These are phyloP conservation scores for Hanseniaspora uvarum DNA, from an alignment of 1,139 yeast species.

Conservation along the genomic window DNA sequence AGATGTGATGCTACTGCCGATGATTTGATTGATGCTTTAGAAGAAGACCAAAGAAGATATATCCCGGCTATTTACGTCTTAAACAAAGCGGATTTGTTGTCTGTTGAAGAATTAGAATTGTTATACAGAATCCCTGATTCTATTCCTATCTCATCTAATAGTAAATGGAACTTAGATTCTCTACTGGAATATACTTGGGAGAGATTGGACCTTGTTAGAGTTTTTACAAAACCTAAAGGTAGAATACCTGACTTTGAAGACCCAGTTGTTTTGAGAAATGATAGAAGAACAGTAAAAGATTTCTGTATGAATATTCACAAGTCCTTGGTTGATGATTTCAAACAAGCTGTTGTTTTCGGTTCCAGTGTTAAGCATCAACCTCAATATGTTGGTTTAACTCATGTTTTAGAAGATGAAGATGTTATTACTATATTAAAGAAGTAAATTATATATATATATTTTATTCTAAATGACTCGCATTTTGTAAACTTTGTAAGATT, in stretches of 20 bases:
- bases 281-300: slow-evolving; percentile 79
- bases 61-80: slow-evolving; percentile 90
- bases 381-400: slow-evolving; percentile 84
- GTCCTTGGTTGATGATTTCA: slow-evolving; percentile 83
- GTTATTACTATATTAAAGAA: slow-evolving; percentile 90
- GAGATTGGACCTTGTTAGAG: slow-evolving; percentile 76
- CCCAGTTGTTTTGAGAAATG: slow-evolving; percentile 82
- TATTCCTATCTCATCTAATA: slow-evolving; percentile 88
- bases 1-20: slow-evolving; percentile 97
- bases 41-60: slow-evolving; percentile 78
- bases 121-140: slow-evolving; percentile 89
- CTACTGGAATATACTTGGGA: slow-evolving; percentile 92
- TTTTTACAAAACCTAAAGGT: slow-evolving; percentile 95
- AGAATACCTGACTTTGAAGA: slow-evolving; percentile 83
- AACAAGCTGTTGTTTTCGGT: slow-evolving; percentile 84
- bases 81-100: slow-evolving; percentile 90
- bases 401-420: slow-evolving; percentile 82
- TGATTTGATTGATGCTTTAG: slow-evolving; percentile 87
- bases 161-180: slow-evolving; percentile 95
- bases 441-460: slow-evolving; percentile 22
- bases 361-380: slow-evolving; percentile 95
- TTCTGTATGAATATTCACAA: slow-evolving; percentile 95
- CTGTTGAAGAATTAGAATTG: slow-evolving; percentile 83
- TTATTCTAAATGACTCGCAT: slow-evolving; percentile 13
- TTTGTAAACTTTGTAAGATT: slow-evolving; percentile 4